Conservation (phyloP, 2,329 filamentous ascomycete species). For the Penicillium sp. region DNA sequence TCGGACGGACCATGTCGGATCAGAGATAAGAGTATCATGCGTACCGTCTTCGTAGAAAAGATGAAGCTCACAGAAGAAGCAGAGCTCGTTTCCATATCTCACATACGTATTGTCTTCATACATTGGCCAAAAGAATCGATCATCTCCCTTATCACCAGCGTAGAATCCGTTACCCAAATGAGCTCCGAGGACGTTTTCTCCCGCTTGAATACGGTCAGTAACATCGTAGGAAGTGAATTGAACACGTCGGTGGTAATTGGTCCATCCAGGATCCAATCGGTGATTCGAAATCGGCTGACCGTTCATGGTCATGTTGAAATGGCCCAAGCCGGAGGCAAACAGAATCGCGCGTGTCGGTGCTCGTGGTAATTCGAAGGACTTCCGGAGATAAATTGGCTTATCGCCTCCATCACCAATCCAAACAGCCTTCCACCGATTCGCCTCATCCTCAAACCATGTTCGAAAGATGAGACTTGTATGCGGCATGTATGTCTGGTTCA, state of each 20-base stretch:
- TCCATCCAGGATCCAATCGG: slow-evolving; percentile 26
- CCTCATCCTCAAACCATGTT: slow-evolving; percentile 26
- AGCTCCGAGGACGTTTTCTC: slow-evolving; percentile 39
- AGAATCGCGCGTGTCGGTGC: slow-evolving; percentile 16
- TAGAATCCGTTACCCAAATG: slow-evolving; percentile 50
- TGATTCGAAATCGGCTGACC: slow-evolving; percentile 21
- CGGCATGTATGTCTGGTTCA: slow-evolving; percentile 31
- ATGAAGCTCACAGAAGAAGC: slow-evolving; percentile 27
- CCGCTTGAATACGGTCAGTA: slow-evolving; percentile 31
- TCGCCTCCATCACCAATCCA: slow-evolving; percentile 28
- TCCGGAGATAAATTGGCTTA: slow-evolving; percentile 26
- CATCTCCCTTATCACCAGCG: slow-evolving; percentile 35
- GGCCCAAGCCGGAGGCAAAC: slow-evolving; percentile 25
- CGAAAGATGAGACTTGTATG: slow-evolving; percentile 25
- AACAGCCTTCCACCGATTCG: slow-evolving; percentile 26
- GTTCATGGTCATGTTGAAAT: slow-evolving; percentile 26
- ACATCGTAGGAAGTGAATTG: slow-evolving; percentile 49
- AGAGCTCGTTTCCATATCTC: slow-evolving; percentile 26
- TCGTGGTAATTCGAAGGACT: slow-evolving; percentile 14
- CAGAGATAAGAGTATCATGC: slow-evolving; percentile 20
- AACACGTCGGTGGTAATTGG: slow-evolving; percentile 24
- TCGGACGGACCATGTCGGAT: slow-evolving; percentile 20
- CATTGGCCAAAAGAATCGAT: slow-evolving; percentile 28
- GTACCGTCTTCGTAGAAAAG: slow-evolving; percentile 20
- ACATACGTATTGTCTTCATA: slow-evolving; percentile 29